Base-by-base conservation (phyloP, 495 filamentous ascomycete species). In the Lasiosphaeria hispida region DNA sequence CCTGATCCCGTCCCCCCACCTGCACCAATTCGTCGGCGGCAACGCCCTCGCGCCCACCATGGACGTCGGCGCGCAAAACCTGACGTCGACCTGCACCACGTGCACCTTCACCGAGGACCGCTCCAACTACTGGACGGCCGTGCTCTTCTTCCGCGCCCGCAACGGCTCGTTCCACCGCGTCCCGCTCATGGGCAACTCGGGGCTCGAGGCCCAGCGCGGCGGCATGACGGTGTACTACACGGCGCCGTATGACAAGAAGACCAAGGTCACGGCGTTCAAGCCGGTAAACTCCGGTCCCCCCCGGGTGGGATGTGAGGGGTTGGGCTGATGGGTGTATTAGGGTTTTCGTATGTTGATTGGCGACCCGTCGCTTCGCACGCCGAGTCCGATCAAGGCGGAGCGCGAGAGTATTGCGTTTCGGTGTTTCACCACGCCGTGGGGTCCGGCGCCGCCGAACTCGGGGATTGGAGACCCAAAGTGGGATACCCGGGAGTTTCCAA, bases 311-410 rank as follows among this genome's bases (percentile, higher is more conserved):
- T 2, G 23, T 2, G 23, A 5, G 23, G 23, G 23, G 23, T 30
- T 2, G 23, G 23, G 23, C 23, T 30, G 23, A 30, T 30, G 23
- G 2, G 1, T 15, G 13, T 15, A 17, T 4, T 10, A 72, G 44
- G 84, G 82, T 17, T 86, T 89, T 64, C 87, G 86, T 49, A 90
- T 91, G 85, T 55, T 91, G 9, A 78, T 85, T 40, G 89, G 89
- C 34, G 75, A 88, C 63, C 75, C 85, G 0, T 71, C 60, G 55
- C 66, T 62, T 10, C 61, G 70, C 35, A 56, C 58, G 23, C 38
- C 65, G 9, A 56, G 41, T 14, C 56, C 51, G 7, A 36, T 56
- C 17, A 36, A 11, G 1, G 38, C 54, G 19, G 52, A 62, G 51
- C 59, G 47, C 47, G 48, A 59, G 15, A 56, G 51, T 40, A 55